A percentile compares a stretch with the other conserved stretches of the same genome.
These are phyloP conservation scores for Trichocomaceae sp. DNA, from an alignment of 2,329 filamentous ascomycete species.

Conservation along the genomic window DNA sequence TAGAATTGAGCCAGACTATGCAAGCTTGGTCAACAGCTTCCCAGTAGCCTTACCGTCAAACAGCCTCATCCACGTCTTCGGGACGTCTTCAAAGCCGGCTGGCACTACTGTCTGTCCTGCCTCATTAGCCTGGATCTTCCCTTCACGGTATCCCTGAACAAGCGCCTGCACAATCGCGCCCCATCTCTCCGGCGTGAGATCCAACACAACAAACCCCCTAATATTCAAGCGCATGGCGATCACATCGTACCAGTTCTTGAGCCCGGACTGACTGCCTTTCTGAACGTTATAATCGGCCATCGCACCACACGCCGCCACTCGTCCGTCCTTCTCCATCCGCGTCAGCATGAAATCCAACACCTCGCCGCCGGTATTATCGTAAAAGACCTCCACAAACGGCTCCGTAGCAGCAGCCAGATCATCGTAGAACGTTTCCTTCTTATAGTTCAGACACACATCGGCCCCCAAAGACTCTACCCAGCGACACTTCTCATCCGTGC, in stretches of 20 bases:
- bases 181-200: not conserved
- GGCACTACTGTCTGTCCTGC: not conserved
- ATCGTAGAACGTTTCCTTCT: not conserved
- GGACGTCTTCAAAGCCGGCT: not conserved
- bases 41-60: not conserved
- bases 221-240: not conserved
- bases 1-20: not conserved
- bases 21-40: not conserved
- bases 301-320: not conserved
- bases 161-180: not conserved
- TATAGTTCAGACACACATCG: slow-evolving; percentile 1
- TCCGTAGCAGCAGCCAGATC: not conserved
- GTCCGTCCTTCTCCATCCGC: not conserved
- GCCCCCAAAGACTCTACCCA: slow-evolving; percentile 1
- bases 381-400: not conserved
- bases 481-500: slow-evolving; percentile 1
- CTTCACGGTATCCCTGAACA: not conserved
- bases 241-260: slow-evolving; percentile 6
- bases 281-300: not conserved
- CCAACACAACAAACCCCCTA: not conserved
- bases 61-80: not conserved
- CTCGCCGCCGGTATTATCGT: not conserved
- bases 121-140: not conserved
- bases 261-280: not conserved
- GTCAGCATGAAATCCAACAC: slow-evolving; percentile 3